These are phyloP conservation scores for Amanita jacksonii DNA, from an alignment of 768 basidiomycete species.

Conservation along the genomic window DNA sequence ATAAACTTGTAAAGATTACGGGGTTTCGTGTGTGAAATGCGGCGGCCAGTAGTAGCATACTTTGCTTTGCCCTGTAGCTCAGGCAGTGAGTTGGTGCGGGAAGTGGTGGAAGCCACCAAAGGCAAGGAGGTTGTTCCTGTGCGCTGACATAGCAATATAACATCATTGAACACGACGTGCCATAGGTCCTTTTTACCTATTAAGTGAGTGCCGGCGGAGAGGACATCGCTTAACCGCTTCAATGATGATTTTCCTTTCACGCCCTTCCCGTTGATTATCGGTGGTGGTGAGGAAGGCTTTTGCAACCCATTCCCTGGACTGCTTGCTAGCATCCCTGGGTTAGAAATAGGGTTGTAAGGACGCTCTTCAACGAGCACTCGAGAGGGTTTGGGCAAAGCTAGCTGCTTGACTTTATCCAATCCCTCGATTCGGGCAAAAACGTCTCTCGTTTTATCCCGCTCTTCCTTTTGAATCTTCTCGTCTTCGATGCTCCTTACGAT, in stretches of 20 bases:
- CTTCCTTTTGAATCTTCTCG: conserved; percentile 95
- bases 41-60: conserved; percentile 72
- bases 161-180: conserved; percentile 95
- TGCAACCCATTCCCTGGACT: conserved; percentile 10
- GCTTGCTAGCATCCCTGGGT: conserved; percentile 19
- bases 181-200: conserved; percentile 80
- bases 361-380: conserved; percentile 82
- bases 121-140: conserved; percentile 84
- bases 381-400: conserved; percentile 85
- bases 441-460: conserved; percentile 91
- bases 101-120: conserved; percentile 55
- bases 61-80: conserved; percentile 78
- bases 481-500: conserved; percentile 97
- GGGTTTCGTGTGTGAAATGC: conserved; percentile 70
- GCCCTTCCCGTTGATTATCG: conserved; percentile 39
- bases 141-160: conserved; percentile 84
- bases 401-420: conserved; percentile 84
- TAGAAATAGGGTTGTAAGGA: conserved; percentile 32
- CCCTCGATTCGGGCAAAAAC: conserved; percentile 96
- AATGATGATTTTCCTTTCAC: conserved; percentile 81
- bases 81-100: conserved; percentile 69
- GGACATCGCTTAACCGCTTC: conserved; percentile 84
- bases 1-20: conserved; percentile 91
- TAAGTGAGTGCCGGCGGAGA: conserved; percentile 41
- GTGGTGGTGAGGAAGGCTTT: conserved; percentile 33